Base-by-base conservation (phyloP, 768 basidiomycete species). In the Amanita thiersii region DNA sequence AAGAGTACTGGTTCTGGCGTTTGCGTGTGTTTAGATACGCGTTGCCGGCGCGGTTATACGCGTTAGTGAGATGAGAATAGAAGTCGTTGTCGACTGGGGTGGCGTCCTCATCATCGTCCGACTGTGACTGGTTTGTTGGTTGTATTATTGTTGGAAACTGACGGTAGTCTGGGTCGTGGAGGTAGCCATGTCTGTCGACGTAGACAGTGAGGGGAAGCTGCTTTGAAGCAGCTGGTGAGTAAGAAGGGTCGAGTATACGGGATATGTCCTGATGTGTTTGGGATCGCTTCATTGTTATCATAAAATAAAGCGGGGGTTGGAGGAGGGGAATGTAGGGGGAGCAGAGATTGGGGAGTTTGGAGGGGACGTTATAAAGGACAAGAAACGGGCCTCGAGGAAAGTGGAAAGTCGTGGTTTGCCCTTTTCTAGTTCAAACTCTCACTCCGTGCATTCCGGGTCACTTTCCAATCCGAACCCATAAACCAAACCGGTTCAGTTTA, bases 81-180 rank as follows among this genome's bases (percentile, higher is more conserved):
- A 49, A 37, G 47, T 41, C 35, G 15, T 32, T 43, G 29, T 37
- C 40, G 23, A 45, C 48, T 14, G 53, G 47, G 12, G 39, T 36
- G 7, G 59, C 59, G 35, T 58, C 56, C 2, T 50, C 46, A 40
- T 53, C 56, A 32, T 48, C 51, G 6, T 51, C 47, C 23, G 43
- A 44, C 2, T 50, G 53, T 24, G 65, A 65, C 52, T 56, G 59
- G 40, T 50, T 49, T 39, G 50, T 49, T 12, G 15, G 41, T 56
- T 3, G 60, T 54, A n/a, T 55, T 14, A 54, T 31, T 25, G 66
- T 52, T 20, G 79, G 79, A 46, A 81, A 81, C 59, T 79, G 68
- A 47, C 78, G 67, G 59, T 70, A 81, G 53, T 81, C 79, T 17
- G 79, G 79, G 56, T 81, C 79, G 52, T 81, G 79, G 18, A 79